Evolutionary conservation across 2,329 filamentous ascomycete species (phyloP).

Genomic region (Aphanocladium album): DNA sequence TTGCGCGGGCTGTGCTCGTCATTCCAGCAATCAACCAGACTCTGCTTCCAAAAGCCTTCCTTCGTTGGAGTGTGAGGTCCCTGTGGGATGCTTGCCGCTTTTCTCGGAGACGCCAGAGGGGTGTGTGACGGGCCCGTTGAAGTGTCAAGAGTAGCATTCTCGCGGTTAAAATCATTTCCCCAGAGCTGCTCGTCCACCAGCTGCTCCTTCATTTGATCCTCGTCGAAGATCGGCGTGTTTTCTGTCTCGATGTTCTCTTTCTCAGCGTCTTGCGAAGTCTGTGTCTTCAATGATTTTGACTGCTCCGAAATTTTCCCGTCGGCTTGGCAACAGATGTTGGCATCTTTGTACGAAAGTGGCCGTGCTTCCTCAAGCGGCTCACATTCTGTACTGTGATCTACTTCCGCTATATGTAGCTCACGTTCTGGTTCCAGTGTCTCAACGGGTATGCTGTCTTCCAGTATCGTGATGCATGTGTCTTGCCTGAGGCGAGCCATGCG

Average conservation of each 20-base stretch:
- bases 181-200: not conserved
- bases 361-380: not conserved
- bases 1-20: constrained; percentile 54
- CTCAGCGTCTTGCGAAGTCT: not conserved
- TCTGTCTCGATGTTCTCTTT: not conserved
- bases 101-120: constrained; percentile 27
- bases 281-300: not conserved
- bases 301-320: not conserved
- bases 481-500: constrained; percentile 6
- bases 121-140: constrained; percentile 2
- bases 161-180: not conserved
- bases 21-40: constrained; percentile 58
- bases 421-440: not conserved
- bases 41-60: constrained; percentile 57
- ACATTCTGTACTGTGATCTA: not conserved
- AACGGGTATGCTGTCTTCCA: not conserved
- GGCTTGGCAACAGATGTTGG: not conserved
- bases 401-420: not conserved
- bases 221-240: not conserved
- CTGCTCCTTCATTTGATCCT: not conserved
- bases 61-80: constrained; percentile 49
- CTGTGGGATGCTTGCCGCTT: constrained; percentile 39
- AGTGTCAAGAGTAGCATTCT: not conserved
- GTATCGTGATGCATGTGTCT: constrained; percentile 5
- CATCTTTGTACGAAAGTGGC: not conserved